Evolutionary conservation across 805 yeast genomes (phyloP), one percentile per base, ranked within the genome.

Genomic region (Danielia reshetovae): DNA sequence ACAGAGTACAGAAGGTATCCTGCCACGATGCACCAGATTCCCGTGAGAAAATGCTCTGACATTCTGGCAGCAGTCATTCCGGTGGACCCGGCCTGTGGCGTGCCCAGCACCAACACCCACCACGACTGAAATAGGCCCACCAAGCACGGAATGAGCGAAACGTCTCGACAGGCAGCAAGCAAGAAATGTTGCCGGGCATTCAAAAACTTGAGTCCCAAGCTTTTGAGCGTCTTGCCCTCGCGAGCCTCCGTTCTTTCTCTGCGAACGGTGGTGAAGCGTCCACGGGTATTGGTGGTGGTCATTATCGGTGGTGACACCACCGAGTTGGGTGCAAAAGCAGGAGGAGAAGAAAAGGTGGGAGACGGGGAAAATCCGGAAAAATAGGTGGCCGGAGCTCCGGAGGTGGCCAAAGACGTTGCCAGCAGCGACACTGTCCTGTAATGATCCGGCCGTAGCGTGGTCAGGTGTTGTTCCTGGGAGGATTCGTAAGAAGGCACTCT

Each of bases 21-120:
- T 1, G 95, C 77, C 7, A 90, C 97, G 4, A 84, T 52, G 55
- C 96, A 86, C 97, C 97, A 90, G n/a, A 90, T 57, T 0, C 89
- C 89, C 4, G 95, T 83, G 39, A 88, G 62, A 40, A 87, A 69
- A 48, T 81, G 82, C 53, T 88, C 96, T 0, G 89, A 77, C 1
- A 86, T 74, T 25, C 88, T 64, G 1, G 85, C 88, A 1, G 74
- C 57, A 1, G 83, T 76, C 15, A 78, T 53, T 14, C 34, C 45
- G 18, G 40, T 25, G 11, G 30, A 24, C 14, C 22, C 23, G 24
- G 42, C 45, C 14, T 36, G 27, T 55, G 32, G 56, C 18, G 46
- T 45, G 46, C 15, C 42, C 23, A 29, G 34, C 27, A 54, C 38
- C 28, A 65, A 59, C 28, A 57, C 60, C 36, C 64, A 57, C 70